phyloP scores from a whole-genome alignment of 2,329 filamentous ascomycete genomes.

The Nigrospora osmanthi region DNA sequence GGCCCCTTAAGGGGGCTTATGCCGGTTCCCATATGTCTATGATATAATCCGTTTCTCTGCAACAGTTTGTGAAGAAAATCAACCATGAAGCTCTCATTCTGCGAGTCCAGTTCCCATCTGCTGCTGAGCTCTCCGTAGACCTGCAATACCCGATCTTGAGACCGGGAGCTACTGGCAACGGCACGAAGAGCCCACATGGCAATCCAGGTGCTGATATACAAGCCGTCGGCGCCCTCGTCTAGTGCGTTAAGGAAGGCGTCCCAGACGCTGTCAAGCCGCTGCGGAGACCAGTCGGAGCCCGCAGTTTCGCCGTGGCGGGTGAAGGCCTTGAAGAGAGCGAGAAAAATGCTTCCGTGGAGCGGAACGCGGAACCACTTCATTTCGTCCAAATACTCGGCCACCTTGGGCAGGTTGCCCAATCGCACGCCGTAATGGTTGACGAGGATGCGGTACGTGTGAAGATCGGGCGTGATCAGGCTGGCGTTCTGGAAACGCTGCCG shows the following conservation, averaged over 20 bases:
- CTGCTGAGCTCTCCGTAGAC: constrained; percentile 43
- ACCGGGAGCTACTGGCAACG: constrained; percentile 49
- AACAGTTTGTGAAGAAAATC: constrained; percentile 35
- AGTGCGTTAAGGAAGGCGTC: constrained; percentile 51
- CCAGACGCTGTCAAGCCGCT: constrained; percentile 63
- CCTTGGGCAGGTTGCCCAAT: constrained; percentile 63
- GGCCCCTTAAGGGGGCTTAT: too few relatives aligned
- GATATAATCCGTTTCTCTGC: constrained; percentile 14
- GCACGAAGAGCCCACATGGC: constrained; percentile 54
- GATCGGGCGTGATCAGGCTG: constrained; percentile 63
- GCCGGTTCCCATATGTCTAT: too few relatives aligned
- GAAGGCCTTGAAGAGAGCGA: constrained; percentile 80
- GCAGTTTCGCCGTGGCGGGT: constrained; percentile 57
- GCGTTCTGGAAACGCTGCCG: constrained; percentile 47
- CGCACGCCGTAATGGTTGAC: constrained; percentile 64
- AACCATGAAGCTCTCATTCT: constrained; percentile 37
- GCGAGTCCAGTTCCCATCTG: constrained; percentile 36
- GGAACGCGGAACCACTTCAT: constrained; percentile 66
- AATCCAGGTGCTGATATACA: constrained; percentile 53
- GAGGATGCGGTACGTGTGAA: constrained; percentile 72
- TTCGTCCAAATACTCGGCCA: constrained; percentile 67
- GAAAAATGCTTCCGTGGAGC: constrained; percentile 68
- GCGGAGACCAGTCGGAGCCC: constrained; percentile 63
- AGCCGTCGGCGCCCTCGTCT: constrained; percentile 33
- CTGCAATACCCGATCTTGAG: constrained; percentile 39